A percentile compares a stretch with the other conserved stretches of the same genome.
phyloP scores from a whole-genome alignment of 2,329 filamentous ascomycete species.

The Aspergillus floridensis region DNA sequence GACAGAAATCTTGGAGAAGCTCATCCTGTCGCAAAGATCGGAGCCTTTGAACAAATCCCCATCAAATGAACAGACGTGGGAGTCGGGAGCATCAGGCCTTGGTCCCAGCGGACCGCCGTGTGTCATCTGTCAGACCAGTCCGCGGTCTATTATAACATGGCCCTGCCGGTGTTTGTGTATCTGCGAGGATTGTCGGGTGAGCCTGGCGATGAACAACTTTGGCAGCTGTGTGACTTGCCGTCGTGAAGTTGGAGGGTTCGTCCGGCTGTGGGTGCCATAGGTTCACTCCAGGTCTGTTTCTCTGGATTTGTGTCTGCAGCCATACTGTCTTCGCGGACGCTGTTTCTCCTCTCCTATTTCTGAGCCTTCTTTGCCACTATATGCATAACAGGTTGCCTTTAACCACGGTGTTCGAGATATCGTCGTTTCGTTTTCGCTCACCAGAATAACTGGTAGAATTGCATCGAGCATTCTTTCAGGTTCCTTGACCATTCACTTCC shows the following conservation, averaged over 20 bases:
- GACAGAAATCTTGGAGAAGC: slow-evolving; percentile 56
- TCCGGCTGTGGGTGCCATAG: slow-evolving; percentile 80
- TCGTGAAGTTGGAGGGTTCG: slow-evolving; percentile 83
- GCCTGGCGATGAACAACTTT: slow-evolving; percentile 94
- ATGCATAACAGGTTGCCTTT: background rate
- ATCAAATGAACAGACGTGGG: slow-evolving; percentile 53
- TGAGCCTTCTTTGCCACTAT: background rate
- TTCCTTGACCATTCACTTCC: background rate
- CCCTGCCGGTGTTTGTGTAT: slow-evolving; percentile 91
- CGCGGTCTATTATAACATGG: slow-evolving; percentile 90
- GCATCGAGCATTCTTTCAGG: background rate
- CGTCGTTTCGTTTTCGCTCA: background rate
- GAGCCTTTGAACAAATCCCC: slow-evolving; percentile 23
- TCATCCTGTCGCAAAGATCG: slow-evolving; percentile 56
- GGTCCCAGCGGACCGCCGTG: slow-evolving; percentile 77
- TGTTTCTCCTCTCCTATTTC: too few species aligned
- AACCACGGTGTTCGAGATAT: background rate
- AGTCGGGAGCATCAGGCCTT: slow-evolving; percentile 68
- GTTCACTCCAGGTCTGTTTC: background rate
- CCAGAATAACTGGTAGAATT: background rate
- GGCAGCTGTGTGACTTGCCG: slow-evolving; percentile 94
- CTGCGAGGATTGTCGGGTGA: slow-evolving; percentile 92
- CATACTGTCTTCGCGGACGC: background rate
- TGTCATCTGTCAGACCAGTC: slow-evolving; percentile 85
- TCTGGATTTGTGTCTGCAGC: background rate